Percentiles rank a stretch among this genome's conserved stretches.
These are phyloP conservation scores for Massarina eburnea DNA, from an alignment of 2,329 filamentous ascomycete species.

Conservation along the genomic window DNA sequence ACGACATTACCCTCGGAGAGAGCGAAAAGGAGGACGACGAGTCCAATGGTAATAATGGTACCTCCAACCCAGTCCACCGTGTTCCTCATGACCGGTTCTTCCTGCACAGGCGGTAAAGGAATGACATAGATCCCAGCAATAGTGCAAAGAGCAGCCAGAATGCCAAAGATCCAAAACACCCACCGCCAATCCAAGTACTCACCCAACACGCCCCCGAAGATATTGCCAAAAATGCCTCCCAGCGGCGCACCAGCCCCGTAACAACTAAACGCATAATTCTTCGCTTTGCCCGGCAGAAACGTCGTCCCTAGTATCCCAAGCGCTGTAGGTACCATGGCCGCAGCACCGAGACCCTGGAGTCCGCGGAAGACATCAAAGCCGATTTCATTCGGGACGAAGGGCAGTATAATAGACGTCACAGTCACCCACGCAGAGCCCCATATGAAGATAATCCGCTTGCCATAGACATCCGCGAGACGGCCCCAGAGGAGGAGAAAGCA, in stretches of 20 bases:
- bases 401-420: slow-evolving; percentile 59
- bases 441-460: slow-evolving; percentile 66
- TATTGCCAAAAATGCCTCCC: slow-evolving; percentile 65
- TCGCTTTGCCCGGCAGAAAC: slow-evolving; percentile 67
- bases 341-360: slow-evolving; percentile 67
- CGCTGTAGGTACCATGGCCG: slow-evolving; percentile 70
- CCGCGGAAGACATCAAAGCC: slow-evolving; percentile 68
- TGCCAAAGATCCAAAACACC: slow-evolving; percentile 59
- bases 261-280: slow-evolving; percentile 66
- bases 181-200: slow-evolving; percentile 51
- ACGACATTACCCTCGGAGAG: slow-evolving; percentile 70
- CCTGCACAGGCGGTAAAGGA: slow-evolving; percentile 50
- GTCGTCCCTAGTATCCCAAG: slow-evolving; percentile 70
- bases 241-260: slow-evolving; percentile 63
- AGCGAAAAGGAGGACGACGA: slow-evolving; percentile 66
- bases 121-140: slow-evolving; percentile 62
- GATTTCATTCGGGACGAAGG: slow-evolving; percentile 68
- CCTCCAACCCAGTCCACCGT: slow-evolving; percentile 69
- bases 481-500: slow-evolving; percentile 71
- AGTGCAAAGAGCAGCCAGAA: slow-evolving; percentile 60
- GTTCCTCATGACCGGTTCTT: slow-evolving; percentile 40
- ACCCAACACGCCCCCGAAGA: slow-evolving; percentile 64
- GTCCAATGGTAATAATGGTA: slow-evolving; percentile 61
- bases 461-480: slow-evolving; percentile 67
- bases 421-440: slow-evolving; percentile 66